Conservation (phyloP, 2,329 filamentous ascomycete species). For the Penicillium sp. region DNA sequence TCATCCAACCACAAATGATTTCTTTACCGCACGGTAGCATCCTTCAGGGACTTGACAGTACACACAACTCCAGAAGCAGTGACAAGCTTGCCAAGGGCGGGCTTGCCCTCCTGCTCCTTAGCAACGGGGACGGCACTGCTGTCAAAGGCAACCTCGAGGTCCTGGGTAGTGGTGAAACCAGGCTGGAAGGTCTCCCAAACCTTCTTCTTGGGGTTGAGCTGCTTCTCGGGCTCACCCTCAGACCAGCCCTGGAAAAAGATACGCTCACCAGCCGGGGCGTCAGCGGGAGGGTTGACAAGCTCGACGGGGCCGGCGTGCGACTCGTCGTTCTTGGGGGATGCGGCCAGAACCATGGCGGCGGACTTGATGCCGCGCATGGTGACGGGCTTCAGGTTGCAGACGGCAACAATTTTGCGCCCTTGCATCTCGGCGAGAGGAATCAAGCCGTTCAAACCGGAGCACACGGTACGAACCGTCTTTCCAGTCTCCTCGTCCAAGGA, state of each 20-base stretch:
- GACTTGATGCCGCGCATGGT: slow-evolving; percentile 93
- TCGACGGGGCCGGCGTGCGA: slow-evolving; percentile 89
- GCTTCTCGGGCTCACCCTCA: slow-evolving; percentile 83
- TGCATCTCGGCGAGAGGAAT: slow-evolving; percentile 96
- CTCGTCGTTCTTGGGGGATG: slow-evolving; percentile 82
- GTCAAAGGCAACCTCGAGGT: slow-evolving; percentile 82
- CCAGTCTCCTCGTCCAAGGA: slow-evolving; percentile 75
- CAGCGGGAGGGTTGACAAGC: slow-evolving; percentile 79
- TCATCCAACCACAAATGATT: slow-evolving; percentile 9
- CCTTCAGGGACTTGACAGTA: slow-evolving; percentile 76
- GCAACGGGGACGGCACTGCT: slow-evolving; percentile 72
- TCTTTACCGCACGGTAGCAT: slow-evolving; percentile 74
- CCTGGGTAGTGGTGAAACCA: slow-evolving; percentile 85
- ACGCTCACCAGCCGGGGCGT: slow-evolving; percentile 75
- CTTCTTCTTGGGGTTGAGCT: slow-evolving; percentile 99
- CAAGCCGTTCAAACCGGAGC: slow-evolving; percentile 92
- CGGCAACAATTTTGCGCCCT: slow-evolving; percentile 86
- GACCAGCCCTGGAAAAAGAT: slow-evolving; percentile 90
- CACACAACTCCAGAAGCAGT: slow-evolving; percentile 77
- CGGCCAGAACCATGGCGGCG: slow-evolving; percentile 88
- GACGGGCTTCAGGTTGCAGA: slow-evolving; percentile 97
- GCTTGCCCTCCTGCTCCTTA: slow-evolving; percentile 61
- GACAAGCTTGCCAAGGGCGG: slow-evolving; percentile 61
- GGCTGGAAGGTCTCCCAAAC: slow-evolving; percentile 96
- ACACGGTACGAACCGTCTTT: slow-evolving; percentile 89